These are phyloP conservation scores for Chalciporus sphaerocephalus DNA, from an alignment of 768 basidiomycete genomes.

Conservation along the genomic window DNA sequence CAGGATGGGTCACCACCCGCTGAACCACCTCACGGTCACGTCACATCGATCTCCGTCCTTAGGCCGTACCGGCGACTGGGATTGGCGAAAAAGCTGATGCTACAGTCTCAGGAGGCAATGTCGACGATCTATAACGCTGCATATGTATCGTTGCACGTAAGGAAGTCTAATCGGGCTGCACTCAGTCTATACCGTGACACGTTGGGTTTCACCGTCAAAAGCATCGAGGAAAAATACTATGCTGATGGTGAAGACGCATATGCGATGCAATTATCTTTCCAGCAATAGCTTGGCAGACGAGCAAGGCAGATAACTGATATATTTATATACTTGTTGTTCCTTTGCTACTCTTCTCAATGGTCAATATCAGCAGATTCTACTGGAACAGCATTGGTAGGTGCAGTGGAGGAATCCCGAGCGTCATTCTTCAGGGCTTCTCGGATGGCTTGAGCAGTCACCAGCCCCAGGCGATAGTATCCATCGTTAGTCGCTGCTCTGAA, in stretches of 20 bases:
- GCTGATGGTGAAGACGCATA: slow-evolving; percentile 95
- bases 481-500: slow-evolving; percentile 79
- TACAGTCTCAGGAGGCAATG: slow-evolving; percentile 93
- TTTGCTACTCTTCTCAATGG: slow-evolving; percentile 2
- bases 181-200: slow-evolving; percentile 85
- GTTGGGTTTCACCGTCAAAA: slow-evolving; percentile 82
- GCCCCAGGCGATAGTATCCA: slow-evolving; percentile 83
- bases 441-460: slow-evolving; percentile 59
- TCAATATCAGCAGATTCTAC: not conserved
- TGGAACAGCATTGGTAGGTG: not conserved
- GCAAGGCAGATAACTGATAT: slow-evolving; percentile 4
- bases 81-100: slow-evolving; percentile 90
- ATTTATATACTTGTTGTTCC: slow-evolving; percentile 7
- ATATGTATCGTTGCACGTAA: slow-evolving; percentile 85
- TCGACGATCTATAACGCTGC: slow-evolving; percentile 76
- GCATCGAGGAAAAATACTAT: slow-evolving; percentile 88
- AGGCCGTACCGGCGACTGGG: slow-evolving; percentile 88
- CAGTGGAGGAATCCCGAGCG: not conserved
- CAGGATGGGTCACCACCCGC: slow-evolving; percentile 49
- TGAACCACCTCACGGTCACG: slow-evolving; percentile 75
- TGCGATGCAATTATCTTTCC: slow-evolving; percentile 74
- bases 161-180: slow-evolving; percentile 93
- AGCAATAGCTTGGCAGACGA: no score
- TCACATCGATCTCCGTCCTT: slow-evolving; percentile 94
- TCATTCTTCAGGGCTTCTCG: slow-evolving; percentile 45